Evolutionary conservation across 495 filamentous ascomycete genomes (phyloP).

Genomic region (Xylaria palmicola): DNA sequence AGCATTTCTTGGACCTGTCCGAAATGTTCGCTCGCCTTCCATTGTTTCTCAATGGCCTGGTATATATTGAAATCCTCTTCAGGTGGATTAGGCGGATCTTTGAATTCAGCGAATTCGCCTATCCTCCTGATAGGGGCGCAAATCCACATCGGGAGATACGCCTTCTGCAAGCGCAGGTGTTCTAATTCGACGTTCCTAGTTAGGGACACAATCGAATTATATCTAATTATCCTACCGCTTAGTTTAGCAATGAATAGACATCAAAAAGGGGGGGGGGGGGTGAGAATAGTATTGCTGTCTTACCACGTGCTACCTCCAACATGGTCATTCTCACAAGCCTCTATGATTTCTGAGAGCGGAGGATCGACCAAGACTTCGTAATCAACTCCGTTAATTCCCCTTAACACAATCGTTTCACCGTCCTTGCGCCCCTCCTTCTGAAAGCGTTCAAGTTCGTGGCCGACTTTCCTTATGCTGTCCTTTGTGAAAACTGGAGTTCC

Average conservation of each 20-base stretch:
- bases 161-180: constrained; percentile 2
- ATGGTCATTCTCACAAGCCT: constrained; percentile 19
- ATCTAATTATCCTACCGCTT: constrained; percentile 6
- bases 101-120: background rate
- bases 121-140: background rate
- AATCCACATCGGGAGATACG: constrained; percentile 18
- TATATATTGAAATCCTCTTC: constrained; percentile 15
- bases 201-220: constrained; percentile 5
- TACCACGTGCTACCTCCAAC: constrained; percentile 8
- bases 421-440: constrained; percentile 9
- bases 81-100: constrained; percentile 10
- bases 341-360: background rate
- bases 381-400: constrained; percentile 14
- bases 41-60: constrained; percentile 17
- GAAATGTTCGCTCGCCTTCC: constrained; percentile 18
- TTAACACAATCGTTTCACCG: constrained; percentile 10
- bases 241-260: too few relatives aligned
- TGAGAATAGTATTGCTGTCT: constrained; percentile 10
- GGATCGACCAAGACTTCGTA: constrained; percentile 12
- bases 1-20: constrained; percentile 15
- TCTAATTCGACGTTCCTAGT: constrained; percentile 7
- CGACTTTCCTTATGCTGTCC: constrained; percentile 13
- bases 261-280: background rate
- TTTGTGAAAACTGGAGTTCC: background rate
- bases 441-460: constrained; percentile 13